These are phyloP conservation scores for Gracilaria gracilis DNA, from an alignment of 23 red algal species.

Conservation along the genomic window DNA sequence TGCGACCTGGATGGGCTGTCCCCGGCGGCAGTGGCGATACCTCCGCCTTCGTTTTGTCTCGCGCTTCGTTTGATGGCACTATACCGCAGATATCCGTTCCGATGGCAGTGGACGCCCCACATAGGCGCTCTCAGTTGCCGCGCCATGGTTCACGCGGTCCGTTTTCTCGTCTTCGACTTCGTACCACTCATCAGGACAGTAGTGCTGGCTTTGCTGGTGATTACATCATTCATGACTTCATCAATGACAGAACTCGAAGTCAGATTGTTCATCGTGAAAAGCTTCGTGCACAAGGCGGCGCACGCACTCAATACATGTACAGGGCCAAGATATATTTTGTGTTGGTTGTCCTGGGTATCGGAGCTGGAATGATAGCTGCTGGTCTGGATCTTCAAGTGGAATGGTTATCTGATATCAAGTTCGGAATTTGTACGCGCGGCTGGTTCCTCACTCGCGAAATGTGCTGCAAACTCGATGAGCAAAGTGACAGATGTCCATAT, in stretches of 20 bases:
- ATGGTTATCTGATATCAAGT: constrained; percentile 87
- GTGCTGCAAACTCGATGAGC: constrained; percentile 67
- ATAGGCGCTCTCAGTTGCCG: neutral
- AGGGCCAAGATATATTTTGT: constrained; percentile 70
- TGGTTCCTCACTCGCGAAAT: constrained; percentile 77
- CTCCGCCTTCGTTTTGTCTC: constrained; percentile 19
- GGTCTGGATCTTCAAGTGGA: constrained; percentile 80
- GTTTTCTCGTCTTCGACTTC: constrained; percentile 58
- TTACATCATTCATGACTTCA: constrained; percentile 79
- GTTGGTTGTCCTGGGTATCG: constrained; percentile 66
- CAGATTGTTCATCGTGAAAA: constrained; percentile 51
- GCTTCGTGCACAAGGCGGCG: constrained; percentile 31
- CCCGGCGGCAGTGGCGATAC: constrained; percentile 26
- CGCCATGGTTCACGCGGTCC: constrained; percentile 53
- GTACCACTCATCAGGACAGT: constrained; percentile 30
- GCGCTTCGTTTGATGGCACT: constrained; percentile 24
- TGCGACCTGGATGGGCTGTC: constrained; percentile 25
- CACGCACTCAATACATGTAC: constrained; percentile 42
- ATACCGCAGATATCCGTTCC: neutral
- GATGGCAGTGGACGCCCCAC: neutral
- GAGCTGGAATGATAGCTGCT: constrained; percentile 74
- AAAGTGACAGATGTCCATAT: constrained; percentile 42
- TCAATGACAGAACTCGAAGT: constrained; percentile 72
- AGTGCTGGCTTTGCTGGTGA: constrained; percentile 58
- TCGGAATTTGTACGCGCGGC: constrained; percentile 73